Evolutionary conservation across 2,329 filamentous ascomycete genomes (phyloP).

Genomic region (Annulohypoxylon truncatum): DNA sequence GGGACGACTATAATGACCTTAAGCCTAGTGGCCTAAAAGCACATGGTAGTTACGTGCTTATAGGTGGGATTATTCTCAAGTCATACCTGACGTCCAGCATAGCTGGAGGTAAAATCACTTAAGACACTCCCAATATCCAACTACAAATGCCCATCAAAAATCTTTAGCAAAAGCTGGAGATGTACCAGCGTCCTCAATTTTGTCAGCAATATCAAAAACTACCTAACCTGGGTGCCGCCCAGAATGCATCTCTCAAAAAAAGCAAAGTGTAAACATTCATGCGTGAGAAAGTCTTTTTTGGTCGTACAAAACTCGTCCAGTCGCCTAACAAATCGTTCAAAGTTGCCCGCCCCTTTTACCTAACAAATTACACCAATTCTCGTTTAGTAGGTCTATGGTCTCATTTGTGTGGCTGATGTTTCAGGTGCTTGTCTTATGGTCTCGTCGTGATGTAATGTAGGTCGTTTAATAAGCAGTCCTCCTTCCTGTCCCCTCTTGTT

Average conservation of each 20-base stretch:
- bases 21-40: too few species aligned
- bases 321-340: slow-evolving; percentile 40
- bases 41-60: too few species aligned
- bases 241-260: slow-evolving; percentile 17
- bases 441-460: slow-evolving; percentile 49
- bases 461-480: slow-evolving; percentile 43
- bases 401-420: slow-evolving; percentile 44
- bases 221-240: background rate
- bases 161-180: background rate
- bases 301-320: slow-evolving; percentile 41
- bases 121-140: background rate
- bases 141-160: background rate
- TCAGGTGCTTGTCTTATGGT: slow-evolving; percentile 47
- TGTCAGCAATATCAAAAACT: slow-evolving; percentile 12
- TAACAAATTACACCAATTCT: slow-evolving; percentile 50
- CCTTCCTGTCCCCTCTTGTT: slow-evolving; percentile 40
- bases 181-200: slow-evolving; percentile 28
- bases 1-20: too few species aligned
- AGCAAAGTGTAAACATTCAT: slow-evolving; percentile 35
- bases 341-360: slow-evolving; percentile 40
- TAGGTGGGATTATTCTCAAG: background rate
- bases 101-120: background rate
- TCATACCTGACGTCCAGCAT: background rate
- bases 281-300: slow-evolving; percentile 37
- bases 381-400: slow-evolving; percentile 50